A percentile compares a stretch with the other conserved stretches of the same genome.
These are phyloP conservation scores for Trichophaea hybrida DNA, from an alignment of 2,329 filamentous ascomycete genomes.

Conservation along the genomic window DNA sequence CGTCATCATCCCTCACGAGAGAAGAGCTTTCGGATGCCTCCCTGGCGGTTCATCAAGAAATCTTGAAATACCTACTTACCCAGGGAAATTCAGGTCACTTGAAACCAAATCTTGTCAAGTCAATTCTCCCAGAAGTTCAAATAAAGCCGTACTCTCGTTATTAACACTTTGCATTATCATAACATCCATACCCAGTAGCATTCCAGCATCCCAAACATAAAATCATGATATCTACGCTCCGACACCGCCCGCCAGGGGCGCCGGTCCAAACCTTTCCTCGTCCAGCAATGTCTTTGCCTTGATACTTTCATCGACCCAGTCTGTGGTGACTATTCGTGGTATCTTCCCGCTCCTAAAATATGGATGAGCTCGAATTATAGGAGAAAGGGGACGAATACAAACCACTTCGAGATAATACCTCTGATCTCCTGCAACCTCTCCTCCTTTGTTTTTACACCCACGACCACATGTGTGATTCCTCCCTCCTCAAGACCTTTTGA, in stretches of 20 bases:
- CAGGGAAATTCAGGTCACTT: neutral
- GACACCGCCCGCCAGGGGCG: neutral
- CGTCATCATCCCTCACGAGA: neutral
- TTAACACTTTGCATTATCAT: too few relatives aligned
- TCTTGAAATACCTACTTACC: neutral
- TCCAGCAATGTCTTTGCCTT: conserved; percentile 61
- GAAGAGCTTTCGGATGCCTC: neutral
- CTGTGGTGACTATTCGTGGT: conserved; percentile 52
- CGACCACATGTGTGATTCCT: conserved; percentile 57
- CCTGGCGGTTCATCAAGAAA: neutral
- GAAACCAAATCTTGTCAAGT: too few relatives aligned
- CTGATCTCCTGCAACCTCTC: conserved; percentile 36
- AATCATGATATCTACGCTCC: neutral
- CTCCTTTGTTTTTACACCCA: conserved; percentile 37
- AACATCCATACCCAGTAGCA: too few relatives aligned
- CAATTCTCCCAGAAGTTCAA: too few relatives aligned
- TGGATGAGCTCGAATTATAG: conserved; percentile 2
- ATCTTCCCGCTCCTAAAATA: conserved; percentile 34
- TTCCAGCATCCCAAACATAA: too few relatives aligned
- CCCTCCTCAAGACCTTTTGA: conserved; percentile 38
- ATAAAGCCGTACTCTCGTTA: too few relatives aligned
- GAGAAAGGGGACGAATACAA: conserved; percentile 10
- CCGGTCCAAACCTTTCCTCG: conserved; percentile 47
- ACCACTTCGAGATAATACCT: conserved; percentile 33
- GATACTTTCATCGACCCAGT: conserved; percentile 75